These are phyloP conservation scores for Sanghuangporus baumii DNA, from an alignment of 1,284 basidiomycete genomes.

Conservation along the genomic window DNA sequence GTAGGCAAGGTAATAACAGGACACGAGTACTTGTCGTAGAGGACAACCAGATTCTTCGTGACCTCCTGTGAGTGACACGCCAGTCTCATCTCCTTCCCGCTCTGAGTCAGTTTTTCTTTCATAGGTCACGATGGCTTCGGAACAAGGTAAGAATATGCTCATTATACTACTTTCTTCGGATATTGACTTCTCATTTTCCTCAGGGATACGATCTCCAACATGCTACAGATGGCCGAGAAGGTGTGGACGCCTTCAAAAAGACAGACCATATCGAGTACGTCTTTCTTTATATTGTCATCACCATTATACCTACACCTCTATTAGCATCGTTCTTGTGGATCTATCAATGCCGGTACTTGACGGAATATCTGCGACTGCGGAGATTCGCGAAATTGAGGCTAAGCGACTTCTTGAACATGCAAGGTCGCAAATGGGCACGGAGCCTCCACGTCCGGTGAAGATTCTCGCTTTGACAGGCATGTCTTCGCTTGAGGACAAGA, in stretches of 20 bases:
- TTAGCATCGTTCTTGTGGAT: slow-evolving; percentile 80
- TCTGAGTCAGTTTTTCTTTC: slow-evolving; percentile 19
- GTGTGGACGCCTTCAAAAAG: slow-evolving; percentile 70
- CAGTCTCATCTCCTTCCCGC: not conserved
- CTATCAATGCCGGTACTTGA: slow-evolving; percentile 92
- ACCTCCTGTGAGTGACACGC: slow-evolving; percentile 47
- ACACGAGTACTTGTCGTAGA: slow-evolving; percentile 76
- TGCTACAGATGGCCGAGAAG: slow-evolving; percentile 80
- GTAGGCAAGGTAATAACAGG: slow-evolving; percentile 26
- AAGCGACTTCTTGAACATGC: slow-evolving; percentile 29
- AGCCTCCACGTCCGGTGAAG: slow-evolving; percentile 39
- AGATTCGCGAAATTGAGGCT: slow-evolving; percentile 79
- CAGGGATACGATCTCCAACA: slow-evolving; percentile 76
- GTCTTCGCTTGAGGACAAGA: slow-evolving; percentile 89
- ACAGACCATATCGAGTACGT: slow-evolving; percentile 74
- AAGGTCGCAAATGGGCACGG: slow-evolving; percentile 20
- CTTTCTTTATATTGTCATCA: slow-evolving; percentile 1
- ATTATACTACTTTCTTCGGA: not conserved
- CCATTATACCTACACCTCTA: slow-evolving; percentile 14
- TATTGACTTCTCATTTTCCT: slow-evolving; percentile 5
- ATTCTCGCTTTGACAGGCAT: slow-evolving; percentile 92
- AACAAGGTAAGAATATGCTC: slow-evolving; percentile 54
- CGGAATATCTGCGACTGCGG: slow-evolving; percentile 78
- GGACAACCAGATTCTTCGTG: slow-evolving; percentile 74
- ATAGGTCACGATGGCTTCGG: slow-evolving; percentile 72